A percentile compares a stretch with the other conserved stretches of the same genome.
Conservation (phyloP, 192 early-diverging fungal genomes). For the Thoreauomyces humboldtii region DNA sequence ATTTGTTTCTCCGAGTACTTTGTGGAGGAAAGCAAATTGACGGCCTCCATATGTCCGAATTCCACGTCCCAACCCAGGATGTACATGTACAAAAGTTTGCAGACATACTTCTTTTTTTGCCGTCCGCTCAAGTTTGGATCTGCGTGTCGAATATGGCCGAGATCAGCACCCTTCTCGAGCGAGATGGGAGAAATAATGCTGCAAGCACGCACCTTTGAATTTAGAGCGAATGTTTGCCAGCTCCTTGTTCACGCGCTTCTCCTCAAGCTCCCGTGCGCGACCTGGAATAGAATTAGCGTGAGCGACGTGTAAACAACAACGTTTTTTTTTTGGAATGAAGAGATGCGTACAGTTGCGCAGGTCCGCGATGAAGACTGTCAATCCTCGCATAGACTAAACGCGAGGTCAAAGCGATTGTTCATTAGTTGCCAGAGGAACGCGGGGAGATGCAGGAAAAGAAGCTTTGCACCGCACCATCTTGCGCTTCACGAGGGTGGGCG, state of each 20-base stretch:
- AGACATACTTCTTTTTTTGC: constrained; percentile 99
- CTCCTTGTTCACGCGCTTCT: constrained; percentile 98
- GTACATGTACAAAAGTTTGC: constrained; percentile 99
- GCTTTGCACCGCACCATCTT: too few species aligned
- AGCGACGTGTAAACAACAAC: not conserved
- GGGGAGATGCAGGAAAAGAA: too few species aligned
- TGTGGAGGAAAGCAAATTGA: constrained; percentile 81
- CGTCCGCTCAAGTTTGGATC: constrained; percentile 92
- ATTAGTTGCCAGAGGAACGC: too few species aligned
- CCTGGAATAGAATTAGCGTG: constrained; percentile 40
- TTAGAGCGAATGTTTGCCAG: constrained; percentile 98
- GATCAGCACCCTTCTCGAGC: too few species aligned
- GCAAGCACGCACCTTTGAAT: constrained; percentile 77
- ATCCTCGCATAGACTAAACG: constrained; percentile 81
- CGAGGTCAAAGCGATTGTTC: too few species aligned
- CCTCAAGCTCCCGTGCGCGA: constrained; percentile 93
- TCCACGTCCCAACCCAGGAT: constrained; percentile 98
- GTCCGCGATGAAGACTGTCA: constrained; percentile 96
- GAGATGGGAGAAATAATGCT: not conserved
- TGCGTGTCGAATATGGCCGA: constrained; percentile 27
- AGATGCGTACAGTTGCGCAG: constrained; percentile 87
- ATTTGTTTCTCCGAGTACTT: constrained; percentile 99
- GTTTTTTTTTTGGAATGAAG: not conserved
- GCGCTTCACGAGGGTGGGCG: too few species aligned
- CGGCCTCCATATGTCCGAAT: constrained; percentile 96